phyloP scores from a whole-genome alignment of 1,139 yeast genomes.

The Suhomyces wounanorum region DNA sequence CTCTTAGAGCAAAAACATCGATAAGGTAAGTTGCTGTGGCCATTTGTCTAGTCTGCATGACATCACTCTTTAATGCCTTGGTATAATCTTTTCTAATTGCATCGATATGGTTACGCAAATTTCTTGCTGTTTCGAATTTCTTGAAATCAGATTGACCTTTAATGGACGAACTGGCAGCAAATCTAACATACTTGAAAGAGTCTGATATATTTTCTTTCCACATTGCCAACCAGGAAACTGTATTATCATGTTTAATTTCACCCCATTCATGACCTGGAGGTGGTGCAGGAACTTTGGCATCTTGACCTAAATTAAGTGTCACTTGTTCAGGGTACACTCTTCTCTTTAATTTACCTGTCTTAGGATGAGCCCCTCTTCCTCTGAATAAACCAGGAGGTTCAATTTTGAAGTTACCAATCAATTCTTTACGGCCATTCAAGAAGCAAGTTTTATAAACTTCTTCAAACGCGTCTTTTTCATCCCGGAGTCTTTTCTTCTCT shows the following conservation, averaged over 20 bases:
- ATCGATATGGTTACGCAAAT: slow-evolving; percentile 71
- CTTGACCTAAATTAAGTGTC: slow-evolving; percentile 77
- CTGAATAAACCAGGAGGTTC: slow-evolving; percentile 97
- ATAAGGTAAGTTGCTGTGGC: slow-evolving; percentile 94
- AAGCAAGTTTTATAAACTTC: slow-evolving; percentile 81
- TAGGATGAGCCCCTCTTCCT: slow-evolving; percentile 97
- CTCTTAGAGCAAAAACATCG: slow-evolving; percentile 94
- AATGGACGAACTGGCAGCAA: slow-evolving; percentile 88
- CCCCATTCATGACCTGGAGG: slow-evolving; percentile 93
- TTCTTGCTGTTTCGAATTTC: slow-evolving; percentile 91
- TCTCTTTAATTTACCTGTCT: slow-evolving; percentile 83
- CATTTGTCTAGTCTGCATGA: slow-evolving; percentile 87
- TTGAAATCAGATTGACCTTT: slow-evolving; percentile 90
- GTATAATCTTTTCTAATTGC: slow-evolving; percentile 76
- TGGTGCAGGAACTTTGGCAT: slow-evolving; percentile 72
- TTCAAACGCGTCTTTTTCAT: slow-evolving; percentile 72
- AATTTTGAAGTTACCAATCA: slow-evolving; percentile 88
- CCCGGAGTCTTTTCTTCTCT: slow-evolving; percentile 72
- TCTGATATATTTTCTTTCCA: slow-evolving; percentile 94
- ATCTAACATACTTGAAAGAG: slow-evolving; percentile 80
- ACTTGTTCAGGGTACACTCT: slow-evolving; percentile 90
- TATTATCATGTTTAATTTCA: slow-evolving; percentile 82
- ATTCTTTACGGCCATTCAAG: slow-evolving; percentile 86
- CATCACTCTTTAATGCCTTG: slow-evolving; percentile 64
- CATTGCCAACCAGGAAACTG: slow-evolving; percentile 95